Evolutionary conservation across 202 grass and related monocot species (phyloP), one percentile per base, ranked within the genome.

Genomic region (Bolboschoenoplectus hybrid): DNA sequence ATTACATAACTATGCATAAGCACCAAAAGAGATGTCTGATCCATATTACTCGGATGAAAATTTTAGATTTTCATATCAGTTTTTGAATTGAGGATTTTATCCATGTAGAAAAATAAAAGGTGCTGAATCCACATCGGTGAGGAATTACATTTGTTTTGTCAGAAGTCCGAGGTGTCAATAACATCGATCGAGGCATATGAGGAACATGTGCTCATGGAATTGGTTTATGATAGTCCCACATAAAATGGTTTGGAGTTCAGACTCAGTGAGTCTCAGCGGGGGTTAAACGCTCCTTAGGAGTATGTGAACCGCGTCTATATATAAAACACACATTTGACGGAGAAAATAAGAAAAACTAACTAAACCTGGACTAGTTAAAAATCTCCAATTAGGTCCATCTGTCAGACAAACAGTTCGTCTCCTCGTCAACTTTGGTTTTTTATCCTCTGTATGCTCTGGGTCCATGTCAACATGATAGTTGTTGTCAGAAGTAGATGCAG

Each of bases 151-250:
- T 26, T 35, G 41, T 14, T 55, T 38, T 47, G 58, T 26, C 14
- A 40, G 40, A 65, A 82, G 3, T 82, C 7, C 2, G 61, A 82
- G 32, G 80, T 66, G 40, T 1, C 7, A 82, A 82, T 63, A 53
- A 34, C 32, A 77, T 55, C 34, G 26, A 6, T 61, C 2, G 14
- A 53, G 32, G 7, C 40, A 77, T 43, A 32, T 10, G 44, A 50
- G 44, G 9, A 9, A 76, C 2, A 51, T 77, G 8, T 55, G 45
- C 44, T 68, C 13, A 17, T 77, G 14, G 73, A 77, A 20, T 14
- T 77, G 73, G 73, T 77, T 53, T 77, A 51, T 10, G 73, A 61
- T 4, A 19, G 57, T n/a, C 14, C 57, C 57, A 16, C 14, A 19
- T n/a, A 20, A 61, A 61, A 20, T 61, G 71, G 16, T 47, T 19